Evolutionary conservation across 2,329 filamentous ascomycete species (phyloP), one percentile per base, ranked within the genome.

Genomic region (Magnaporthales sp.): DNA sequence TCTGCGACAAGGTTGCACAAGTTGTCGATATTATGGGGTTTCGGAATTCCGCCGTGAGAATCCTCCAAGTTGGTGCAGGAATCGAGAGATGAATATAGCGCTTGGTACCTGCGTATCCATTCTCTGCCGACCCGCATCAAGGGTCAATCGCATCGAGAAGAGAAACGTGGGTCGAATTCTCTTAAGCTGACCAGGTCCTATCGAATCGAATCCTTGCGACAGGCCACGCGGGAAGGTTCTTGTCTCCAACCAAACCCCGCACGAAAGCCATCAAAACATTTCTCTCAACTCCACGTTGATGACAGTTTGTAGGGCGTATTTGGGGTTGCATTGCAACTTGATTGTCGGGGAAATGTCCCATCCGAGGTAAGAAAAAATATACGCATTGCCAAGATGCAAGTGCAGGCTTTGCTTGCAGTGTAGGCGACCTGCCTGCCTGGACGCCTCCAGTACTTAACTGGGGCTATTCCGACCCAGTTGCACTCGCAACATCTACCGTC

Each of bases 221-320:
- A 51, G n/a, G n/a, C 38, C 38, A 7, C 19, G 38, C 19, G 6
- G 38, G n/a, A n/a, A n/a, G 15, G 19, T 19, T n/a, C 38, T 51
- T 51, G 15, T 51, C 19, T 51, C 38, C 38, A 51, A 51, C n/a
- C 38, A 51, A n/a, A 51, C 38, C 38, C 38, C 11, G 24, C 58
- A 32, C 51, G 66, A n/a, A 67, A 68, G 30, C 67, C 67, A 19
- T 19, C 32, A 64, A 38, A 30, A 46, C 15, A n/a, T 13, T 2
- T 56, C 51, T 56, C 7, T 29, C 27, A 65, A 65, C 30, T 4
- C 27, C 15, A n/a, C 38, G 38, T 64, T 30, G 27, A 65, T 61
- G 22, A 27, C 24, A 9, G n/a, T 19, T 61, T 61, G 24, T 11
- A 51, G 38, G 19, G 38, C 38, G 15, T 51, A 46, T 51, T 4